Evolutionary conservation across 129 eudicot genomes (phyloP), one percentile per base, ranked within the genome.

Genomic region (Flaveria sonorensis): DNA sequence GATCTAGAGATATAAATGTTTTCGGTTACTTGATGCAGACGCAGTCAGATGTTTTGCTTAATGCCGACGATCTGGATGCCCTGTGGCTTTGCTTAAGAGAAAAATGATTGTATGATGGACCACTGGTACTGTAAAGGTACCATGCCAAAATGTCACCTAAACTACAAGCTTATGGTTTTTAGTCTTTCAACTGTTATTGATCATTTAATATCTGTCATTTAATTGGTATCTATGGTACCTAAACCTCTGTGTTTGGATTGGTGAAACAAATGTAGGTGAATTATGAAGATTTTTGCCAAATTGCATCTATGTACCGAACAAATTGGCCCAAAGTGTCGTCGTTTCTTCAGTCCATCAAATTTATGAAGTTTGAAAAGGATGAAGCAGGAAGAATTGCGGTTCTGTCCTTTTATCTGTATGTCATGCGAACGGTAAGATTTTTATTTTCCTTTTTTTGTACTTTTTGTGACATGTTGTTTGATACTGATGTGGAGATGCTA

Each of bases 211-310:
- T 45, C 14, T 53, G 28, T 72, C 45, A 21, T 40, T 64, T 48
- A 19, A 36, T 36, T 36, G 7, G 7, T 14, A 42, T 71, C n/a
- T 57, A 23, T 36, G 40, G 40, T 36, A 36, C 8, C 40, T 36
- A 52, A 4, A 5, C n/a, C 10, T 53, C 7, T 48, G 7, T 18
- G 42, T 39, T 6, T 67, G 79, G 20, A 73, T 9, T 60, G 66
- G 56, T 62, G 60, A 46, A 57, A 78, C 51, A 16, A 65, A 47
- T 85, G 30, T 78, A 92, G 98, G 88, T 90, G 95, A 90, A 85
- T 76, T 92, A 92, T 77, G 98, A 92, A 87, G 98, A 92, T 81
- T 92, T 92, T 77, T 92, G 98, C 90, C 98, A 92, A 80, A 92
- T 92, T 76, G 98, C 96, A 60, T 85, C 86, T 92, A 70, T 92